Conservation (phyloP, 345 rosid species). For the Barbarea vulgaris region DNA sequence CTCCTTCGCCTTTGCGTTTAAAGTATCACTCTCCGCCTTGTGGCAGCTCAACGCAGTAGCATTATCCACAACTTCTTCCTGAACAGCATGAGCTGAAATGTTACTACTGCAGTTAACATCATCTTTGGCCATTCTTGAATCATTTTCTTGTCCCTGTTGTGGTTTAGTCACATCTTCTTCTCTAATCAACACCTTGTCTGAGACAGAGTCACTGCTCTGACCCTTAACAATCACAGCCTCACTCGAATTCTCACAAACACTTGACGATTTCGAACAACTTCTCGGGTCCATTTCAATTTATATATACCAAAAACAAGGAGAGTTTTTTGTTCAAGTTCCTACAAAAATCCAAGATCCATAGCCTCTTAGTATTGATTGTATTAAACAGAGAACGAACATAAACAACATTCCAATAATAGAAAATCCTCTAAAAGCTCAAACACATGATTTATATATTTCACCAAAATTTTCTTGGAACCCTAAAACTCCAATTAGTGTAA, state of each 20-base stretch:
- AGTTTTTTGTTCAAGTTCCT: constrained; percentile 11
- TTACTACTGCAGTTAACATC: constrained; percentile 34
- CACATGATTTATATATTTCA: background rate
- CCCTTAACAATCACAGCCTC: constrained; percentile 41
- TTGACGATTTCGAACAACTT: constrained; percentile 28
- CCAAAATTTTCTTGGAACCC: background rate
- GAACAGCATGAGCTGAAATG: constrained; percentile 20
- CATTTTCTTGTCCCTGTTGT: constrained; percentile 8
- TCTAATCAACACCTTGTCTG: constrained; percentile 22
- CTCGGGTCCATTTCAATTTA: constrained; percentile 45
- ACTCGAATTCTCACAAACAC: constrained; percentile 38
- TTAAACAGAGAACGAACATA: background rate
- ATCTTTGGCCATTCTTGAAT: constrained; percentile 24
- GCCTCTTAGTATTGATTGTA: background rate
- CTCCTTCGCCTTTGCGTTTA: constrained; percentile 45
- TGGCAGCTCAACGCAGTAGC: constrained; percentile 38
- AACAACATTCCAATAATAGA: constrained; percentile 10
- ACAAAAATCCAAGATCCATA: constrained; percentile 19
- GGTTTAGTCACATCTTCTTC: constrained; percentile 20
- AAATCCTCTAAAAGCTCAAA: constrained; percentile 12
- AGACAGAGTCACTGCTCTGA: constrained; percentile 37
- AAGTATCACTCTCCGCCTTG: constrained; percentile 40
- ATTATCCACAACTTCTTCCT: constrained; percentile 37
- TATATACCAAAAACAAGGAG: constrained; percentile 3
- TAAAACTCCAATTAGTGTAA: background rate